Base-by-base conservation (phyloP, 1,284 basidiomycete genomes). In the Leucoagaricus sp. region DNA sequence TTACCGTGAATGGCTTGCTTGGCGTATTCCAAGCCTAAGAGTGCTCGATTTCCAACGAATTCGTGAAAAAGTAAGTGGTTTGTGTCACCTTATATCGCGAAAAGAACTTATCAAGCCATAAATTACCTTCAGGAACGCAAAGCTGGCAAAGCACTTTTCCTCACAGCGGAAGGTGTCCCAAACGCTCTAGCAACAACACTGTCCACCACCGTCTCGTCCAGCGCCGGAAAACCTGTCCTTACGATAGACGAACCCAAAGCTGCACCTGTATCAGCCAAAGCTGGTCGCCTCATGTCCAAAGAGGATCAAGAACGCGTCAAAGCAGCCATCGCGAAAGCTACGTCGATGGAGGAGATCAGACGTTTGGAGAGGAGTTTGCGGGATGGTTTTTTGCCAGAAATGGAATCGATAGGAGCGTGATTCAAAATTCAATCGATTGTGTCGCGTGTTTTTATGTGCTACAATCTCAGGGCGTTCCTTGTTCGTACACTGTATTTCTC, bases 1-100 rank as follows among this genome's bases (percentile, higher is more conserved):
- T 84, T 99, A 99, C 80, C 87, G 94, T 73, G 92, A 93, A 76
- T 99, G 94, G 88, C 86, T 94, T 77, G 85, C 89, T 67, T 91
- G 85, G 82, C 85, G 87, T 78, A 78, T 90, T 78, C 84, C 87
- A 72, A 79, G 82, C 67, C 83, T 99, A 68, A 89, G 96, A 80
- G 92, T 96, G 71, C 83, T 99, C 67, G 97, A 99, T 82, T 99
- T 93, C 75, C 89, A 93, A 79, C 87, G 96, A 73, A 91, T 99
- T 69, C 92, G 93, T 73, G 94, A 98, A 72, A 93, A 94, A 84
- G 93, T 94, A 75, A 76, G 89, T 73, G 72, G 70, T 68, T 71
- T 66, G 72, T 70, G 72, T 69, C 67, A 59, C 56, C 54, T 25
- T 25, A 34, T 41, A 36, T 23, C 15, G 25, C 21, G 40, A 47